Base-by-base conservation (phyloP, 2,329 filamentous ascomycete species). In the Alternaria sp. region DNA sequence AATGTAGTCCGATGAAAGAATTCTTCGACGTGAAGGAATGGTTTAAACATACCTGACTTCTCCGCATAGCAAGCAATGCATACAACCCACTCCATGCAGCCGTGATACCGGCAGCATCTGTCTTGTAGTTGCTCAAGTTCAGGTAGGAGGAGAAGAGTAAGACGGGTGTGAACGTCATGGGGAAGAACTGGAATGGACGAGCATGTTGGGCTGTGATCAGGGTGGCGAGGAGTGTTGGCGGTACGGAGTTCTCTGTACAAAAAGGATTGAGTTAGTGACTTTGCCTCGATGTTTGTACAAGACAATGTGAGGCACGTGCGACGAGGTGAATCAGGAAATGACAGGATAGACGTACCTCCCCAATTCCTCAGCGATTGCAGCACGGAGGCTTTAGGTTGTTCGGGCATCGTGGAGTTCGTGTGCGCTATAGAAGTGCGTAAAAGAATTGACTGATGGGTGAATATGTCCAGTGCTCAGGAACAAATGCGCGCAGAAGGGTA, bases 41-140 rank as follows among this genome's bases (percentile, higher is more conserved):
- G 5, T 52, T 15, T 2, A 40, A 32, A 70, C 73, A 32, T 63
- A 81, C 80, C 70, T 84, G 81, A 63, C 84, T 87, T 69, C 89
- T 82, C 65, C 89, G 82, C 60, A 84, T 79, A 4, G 89, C 89
- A 12, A 91, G 77, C 15, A 91, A 74, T n/a, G 89, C 80, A 69
- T 91, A 91, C 44, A 90, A 73, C 1, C 87, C 88, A 30, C 87
- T 89, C 87, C 88, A 90, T 0, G 89, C 88, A 9, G 88, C 87
- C 17, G 85, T 88, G 6, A 90, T 82, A 6, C 89, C 89, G 0
- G 89, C 89, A 19, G 84, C 84, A 71, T 91, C 90, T 52, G 85
- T 86, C 73, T 87, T 86, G 80, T 86, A 90, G 62, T 85, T 84
- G 66, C 85, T 84, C 28, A 91, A 73, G 74, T 91, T 91, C 47